phyloP scores from a whole-genome alignment of 139 green algal species.

The Auxenochlorella protothecoides region DNA sequence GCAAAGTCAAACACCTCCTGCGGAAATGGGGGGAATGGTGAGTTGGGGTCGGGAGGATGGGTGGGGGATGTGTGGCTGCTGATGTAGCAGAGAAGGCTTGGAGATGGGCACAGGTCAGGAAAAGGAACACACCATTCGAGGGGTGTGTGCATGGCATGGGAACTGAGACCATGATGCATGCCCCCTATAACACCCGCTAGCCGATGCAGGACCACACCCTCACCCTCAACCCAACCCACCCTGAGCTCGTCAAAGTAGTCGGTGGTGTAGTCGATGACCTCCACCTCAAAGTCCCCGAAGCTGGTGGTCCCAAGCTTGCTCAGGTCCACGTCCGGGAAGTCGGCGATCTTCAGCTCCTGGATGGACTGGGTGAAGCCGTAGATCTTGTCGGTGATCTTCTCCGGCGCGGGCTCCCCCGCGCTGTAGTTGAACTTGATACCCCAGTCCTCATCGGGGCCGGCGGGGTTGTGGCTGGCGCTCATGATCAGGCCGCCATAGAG shows the following conservation, averaged over 20 bases:
- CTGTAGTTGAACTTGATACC: slow-evolving; percentile 99
- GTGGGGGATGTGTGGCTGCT: neutral
- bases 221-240: neutral
- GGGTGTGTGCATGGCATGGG: too few species aligned
- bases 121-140: too few species aligned
- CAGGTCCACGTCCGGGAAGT: slow-evolving; percentile 92
- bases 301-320: slow-evolving; percentile 55
- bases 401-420: slow-evolving; percentile 86
- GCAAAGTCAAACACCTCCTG: slow-evolving; percentile 93
- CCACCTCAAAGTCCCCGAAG: slow-evolving; percentile 89
- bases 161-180: too few species aligned
- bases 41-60: neutral
- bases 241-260: slow-evolving; percentile 88
- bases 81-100: too few species aligned
- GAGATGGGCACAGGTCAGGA: too few species aligned
- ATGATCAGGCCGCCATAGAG: slow-evolving; percentile 97
- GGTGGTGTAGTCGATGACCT: slow-evolving; percentile 84
- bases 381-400: slow-evolving; percentile 98
- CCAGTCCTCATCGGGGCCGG: slow-evolving; percentile 93
- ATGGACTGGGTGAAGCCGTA: slow-evolving; percentile 83
- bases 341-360: slow-evolving; percentile 69
- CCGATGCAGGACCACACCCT: too few species aligned
- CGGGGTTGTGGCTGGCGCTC: slow-evolving; percentile 95
- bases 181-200: too few species aligned
- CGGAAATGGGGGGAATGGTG: neutral